phyloP scores from a whole-genome alignment of 768 basidiomycete genomes.

The Dentipellis sp. region DNA sequence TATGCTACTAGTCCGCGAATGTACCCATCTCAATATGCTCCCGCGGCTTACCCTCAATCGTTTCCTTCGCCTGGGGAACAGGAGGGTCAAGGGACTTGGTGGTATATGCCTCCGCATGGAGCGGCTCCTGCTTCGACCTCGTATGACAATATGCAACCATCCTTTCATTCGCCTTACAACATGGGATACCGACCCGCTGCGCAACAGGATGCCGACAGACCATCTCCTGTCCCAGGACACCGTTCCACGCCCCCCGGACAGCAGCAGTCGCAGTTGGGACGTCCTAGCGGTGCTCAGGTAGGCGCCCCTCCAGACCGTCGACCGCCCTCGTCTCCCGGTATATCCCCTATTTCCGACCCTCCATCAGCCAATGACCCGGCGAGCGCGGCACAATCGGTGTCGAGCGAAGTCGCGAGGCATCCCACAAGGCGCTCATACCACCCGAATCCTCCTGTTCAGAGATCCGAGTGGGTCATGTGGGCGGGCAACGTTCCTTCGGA shows the following conservation, averaged over 20 bases:
- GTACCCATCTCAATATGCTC: conserved; percentile 30
- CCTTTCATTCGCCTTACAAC: conserved; percentile 26
- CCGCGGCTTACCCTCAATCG: conserved; percentile 25
- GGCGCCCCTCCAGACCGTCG: neutral
- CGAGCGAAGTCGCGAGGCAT: neutral
- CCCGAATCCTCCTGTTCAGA: conserved; percentile 60
- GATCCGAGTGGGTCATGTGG: conserved; percentile 96
- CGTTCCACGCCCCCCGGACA: neutral
- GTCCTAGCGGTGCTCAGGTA: neutral
- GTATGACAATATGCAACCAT: conserved; percentile 19
- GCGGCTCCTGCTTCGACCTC: conserved; percentile 4
- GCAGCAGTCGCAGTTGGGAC: neutral
- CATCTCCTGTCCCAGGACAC: neutral
- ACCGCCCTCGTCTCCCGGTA: neutral
- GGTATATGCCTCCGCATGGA: conserved; percentile 30
- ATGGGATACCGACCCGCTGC: conserved; percentile 19
- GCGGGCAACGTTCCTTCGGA: conserved; percentile 86
- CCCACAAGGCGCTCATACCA: conserved; percentile 48
- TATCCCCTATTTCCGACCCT: neutral
- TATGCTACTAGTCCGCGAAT: conserved; percentile 22
- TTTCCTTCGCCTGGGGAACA: conserved; percentile 19
- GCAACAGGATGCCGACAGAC: conserved; percentile 3
- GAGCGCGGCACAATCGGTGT: conserved; percentile 1
- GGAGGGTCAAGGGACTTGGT: conserved; percentile 45
- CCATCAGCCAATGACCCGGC: neutral